Conservation (phyloP, 192 early-diverging fungal genomes). For the Obelidium mucronatum region DNA sequence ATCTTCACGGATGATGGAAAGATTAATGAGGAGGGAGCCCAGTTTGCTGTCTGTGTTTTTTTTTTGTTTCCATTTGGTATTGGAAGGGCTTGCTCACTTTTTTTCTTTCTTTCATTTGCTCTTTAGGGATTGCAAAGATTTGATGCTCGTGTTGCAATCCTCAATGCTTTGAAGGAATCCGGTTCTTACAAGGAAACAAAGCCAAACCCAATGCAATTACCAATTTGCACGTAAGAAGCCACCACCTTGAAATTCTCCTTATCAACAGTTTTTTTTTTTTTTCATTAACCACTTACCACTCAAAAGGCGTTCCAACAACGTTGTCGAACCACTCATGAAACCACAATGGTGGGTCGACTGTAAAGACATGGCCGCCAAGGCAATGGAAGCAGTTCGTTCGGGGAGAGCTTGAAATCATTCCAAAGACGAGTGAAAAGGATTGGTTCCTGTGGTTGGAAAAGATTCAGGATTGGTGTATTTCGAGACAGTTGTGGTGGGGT, state of each 20-base stretch:
- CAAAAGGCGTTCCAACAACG: slow-evolving; percentile 78
- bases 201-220: slow-evolving; percentile 94
- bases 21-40: slow-evolving; percentile 85
- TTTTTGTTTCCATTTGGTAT: slow-evolving; percentile 9
- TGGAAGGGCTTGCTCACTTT: background rate
- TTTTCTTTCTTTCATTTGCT: background rate
- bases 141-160: slow-evolving; percentile 87
- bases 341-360: slow-evolving; percentile 99
- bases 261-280: slow-evolving; percentile 6
- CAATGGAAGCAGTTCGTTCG: slow-evolving; percentile 79
- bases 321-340: slow-evolving; percentile 98
- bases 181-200: slow-evolving; percentile 86
- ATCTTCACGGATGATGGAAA: slow-evolving; percentile 97
- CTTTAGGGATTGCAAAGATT: slow-evolving; percentile 85
- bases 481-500: slow-evolving; percentile 99
- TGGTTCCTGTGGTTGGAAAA: slow-evolving; percentile 97
- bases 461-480: slow-evolving; percentile 99
- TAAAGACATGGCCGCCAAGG: slow-evolving; percentile 84
- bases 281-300: slow-evolving; percentile 5
- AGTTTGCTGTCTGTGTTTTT: slow-evolving; percentile 63
- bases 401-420: slow-evolving; percentile 85
- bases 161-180: slow-evolving; percentile 86
- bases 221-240: slow-evolving; percentile 78
- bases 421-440: slow-evolving; percentile 86
- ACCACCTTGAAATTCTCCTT: slow-evolving; percentile 51